Conservation (phyloP, 257 asterid genomes). For the Osmanthus fragrans region DNA sequence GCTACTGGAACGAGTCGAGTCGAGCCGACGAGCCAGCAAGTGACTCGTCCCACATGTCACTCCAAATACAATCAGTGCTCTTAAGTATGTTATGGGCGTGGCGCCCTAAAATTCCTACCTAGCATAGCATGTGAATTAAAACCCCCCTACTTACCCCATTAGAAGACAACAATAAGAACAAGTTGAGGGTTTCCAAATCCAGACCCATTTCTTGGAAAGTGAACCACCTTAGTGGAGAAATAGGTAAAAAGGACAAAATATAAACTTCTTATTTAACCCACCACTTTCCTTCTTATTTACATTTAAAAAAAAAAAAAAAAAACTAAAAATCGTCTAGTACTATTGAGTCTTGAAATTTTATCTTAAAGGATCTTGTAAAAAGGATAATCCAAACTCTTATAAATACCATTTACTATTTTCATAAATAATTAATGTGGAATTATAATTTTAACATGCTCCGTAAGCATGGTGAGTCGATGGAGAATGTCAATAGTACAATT, state of each 20-base stretch:
- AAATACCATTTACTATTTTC: too few relatives aligned
- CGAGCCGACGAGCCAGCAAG: too few relatives aligned
- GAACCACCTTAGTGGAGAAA: not conserved
- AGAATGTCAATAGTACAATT: not conserved
- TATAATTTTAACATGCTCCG: not conserved
- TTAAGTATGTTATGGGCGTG: not conserved
- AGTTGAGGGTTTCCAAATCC: not conserved
- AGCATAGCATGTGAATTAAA: not conserved
- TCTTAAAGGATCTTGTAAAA: too few relatives aligned
- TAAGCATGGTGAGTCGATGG: too few relatives aligned
- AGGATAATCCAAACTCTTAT: too few relatives aligned
- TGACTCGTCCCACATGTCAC: too few relatives aligned
- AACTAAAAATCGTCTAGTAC: too few relatives aligned
- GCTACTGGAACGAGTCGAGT: too few relatives aligned
- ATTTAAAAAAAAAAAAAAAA: too few relatives aligned
- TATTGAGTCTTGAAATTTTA: too few relatives aligned
- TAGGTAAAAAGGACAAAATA: not conserved
- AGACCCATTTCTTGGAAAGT: not conserved
- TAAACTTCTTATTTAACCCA: not conserved
- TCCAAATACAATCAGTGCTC: too few relatives aligned
- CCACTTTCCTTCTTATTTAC: not conserved
- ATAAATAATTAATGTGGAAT: too few relatives aligned
- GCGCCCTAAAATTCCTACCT: not conserved
- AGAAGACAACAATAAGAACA: not conserved
- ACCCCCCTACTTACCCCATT: not conserved